These are phyloP conservation scores for Eucalyptus tenuipes DNA, from an alignment of 345 rosid species.

Conservation along the genomic window DNA sequence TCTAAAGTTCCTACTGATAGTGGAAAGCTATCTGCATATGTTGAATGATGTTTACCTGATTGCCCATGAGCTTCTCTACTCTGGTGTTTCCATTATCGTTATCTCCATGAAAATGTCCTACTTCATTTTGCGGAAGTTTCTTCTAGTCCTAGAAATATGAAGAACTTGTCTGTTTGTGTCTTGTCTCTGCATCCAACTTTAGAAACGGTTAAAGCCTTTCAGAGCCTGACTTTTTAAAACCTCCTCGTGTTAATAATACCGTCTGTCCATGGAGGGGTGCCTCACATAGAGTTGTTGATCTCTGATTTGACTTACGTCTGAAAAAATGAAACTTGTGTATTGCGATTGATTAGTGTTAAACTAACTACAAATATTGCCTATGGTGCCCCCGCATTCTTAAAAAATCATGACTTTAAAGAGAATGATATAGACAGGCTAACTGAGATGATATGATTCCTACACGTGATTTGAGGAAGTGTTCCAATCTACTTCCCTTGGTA, in stretches of 20 bases:
- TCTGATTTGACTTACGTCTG: neutral
- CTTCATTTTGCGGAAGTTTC: rapidly evolving
- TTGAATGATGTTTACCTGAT: neutral
- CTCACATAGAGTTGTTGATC: neutral
- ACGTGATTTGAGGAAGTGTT: neutral
- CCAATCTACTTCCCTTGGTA: neutral
- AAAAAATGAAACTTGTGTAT: neutral
- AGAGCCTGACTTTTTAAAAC: neutral
- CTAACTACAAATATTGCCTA: neutral
- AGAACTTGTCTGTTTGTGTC: neutral
- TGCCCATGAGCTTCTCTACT: neutral
- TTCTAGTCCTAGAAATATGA: neutral
- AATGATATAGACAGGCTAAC: neutral
- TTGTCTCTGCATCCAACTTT: neutral
- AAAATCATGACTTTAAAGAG: neutral
- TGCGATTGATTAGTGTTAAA: neutral
- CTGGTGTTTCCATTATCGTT: rapidly evolving
- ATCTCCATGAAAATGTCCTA: neutral
- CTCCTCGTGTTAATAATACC: neutral
- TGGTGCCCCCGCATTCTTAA: neutral
- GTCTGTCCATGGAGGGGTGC: neutral
- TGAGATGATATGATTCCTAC: neutral
- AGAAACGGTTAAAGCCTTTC: neutral
- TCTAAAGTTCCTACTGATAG: neutral
- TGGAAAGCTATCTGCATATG: neutral